Evolutionary conservation across 345 rosid genomes (phyloP), one percentile per base, ranked within the genome.

Genomic region (Rhizophora mangle): DNA sequence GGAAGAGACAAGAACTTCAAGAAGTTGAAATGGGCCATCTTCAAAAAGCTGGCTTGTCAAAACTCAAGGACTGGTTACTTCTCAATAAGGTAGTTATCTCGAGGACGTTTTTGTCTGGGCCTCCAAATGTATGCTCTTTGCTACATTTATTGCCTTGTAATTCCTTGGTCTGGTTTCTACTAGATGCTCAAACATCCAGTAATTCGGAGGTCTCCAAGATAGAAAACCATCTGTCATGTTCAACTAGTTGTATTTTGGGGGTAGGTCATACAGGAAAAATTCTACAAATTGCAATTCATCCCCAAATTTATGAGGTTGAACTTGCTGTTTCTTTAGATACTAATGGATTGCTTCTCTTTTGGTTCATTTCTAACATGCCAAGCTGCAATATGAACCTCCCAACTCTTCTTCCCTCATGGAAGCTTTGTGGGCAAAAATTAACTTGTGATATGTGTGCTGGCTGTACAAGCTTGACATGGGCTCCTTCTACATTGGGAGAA

Each of bases 391-490:
- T 71, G 19, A 77, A 79, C 74, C 75, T 83, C 73, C 84, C 90
- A 53, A 69, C 86, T 65, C 71, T 78, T 62, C 76, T 52, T 77
- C 80, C 95, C 62, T 49, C 84, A 7, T 88, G 95, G 96, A 87
- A 78, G 69, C 72, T 80, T 68, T 74, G 82, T 71, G 92, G 89
- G 78, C 83, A 85, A 74, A 79, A 86, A 71, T 78, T 43, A 64
- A 84, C 79, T 67, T 69, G 67, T 56, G 82, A 73, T 68, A 68
- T 68, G 22, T 78, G 73, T 64, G 68, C 77, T 26, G 82, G 80
- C 77, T 89, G 82, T 80, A 86, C 97, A 60, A 81, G 96, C 84
- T 67, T 93, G 81, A 82, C 80, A 54, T 93, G 98, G 98, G 96
- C 89, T 70, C 86, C 98, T 60, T 81, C 88, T 55, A 49, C 82